Percentiles rank a stretch among this genome's conserved stretches.
Conservation (phyloP, 805 yeast genomes). For the Tetrapisispora nanseiensis region DNA sequence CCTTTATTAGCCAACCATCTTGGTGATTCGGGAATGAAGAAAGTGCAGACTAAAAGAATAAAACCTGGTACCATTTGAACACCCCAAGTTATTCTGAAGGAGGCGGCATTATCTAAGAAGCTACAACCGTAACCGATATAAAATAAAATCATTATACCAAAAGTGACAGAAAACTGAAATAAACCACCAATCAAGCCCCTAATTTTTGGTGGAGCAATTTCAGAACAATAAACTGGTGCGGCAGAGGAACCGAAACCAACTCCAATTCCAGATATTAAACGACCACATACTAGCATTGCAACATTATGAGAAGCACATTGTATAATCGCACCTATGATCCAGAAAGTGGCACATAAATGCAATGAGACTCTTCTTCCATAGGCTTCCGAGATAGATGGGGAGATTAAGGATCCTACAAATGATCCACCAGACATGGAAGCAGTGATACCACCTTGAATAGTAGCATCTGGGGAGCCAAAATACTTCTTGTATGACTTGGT, state of each 20-base stretch:
- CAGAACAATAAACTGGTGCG: conserved; percentile 75
- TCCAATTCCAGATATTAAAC: conserved; percentile 54
- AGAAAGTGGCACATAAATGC: conserved; percentile 41
- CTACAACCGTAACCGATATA: conserved; percentile 56
- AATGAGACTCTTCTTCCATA: conserved; percentile 50
- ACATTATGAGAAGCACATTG: conserved; percentile 38
- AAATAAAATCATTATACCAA: conserved; percentile 45
- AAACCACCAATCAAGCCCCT: conserved; percentile 61
- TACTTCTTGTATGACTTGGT: conserved; percentile 35
- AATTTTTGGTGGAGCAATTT: conserved; percentile 52
- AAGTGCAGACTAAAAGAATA: conserved; percentile 32
- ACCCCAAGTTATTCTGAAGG: conserved; percentile 76
- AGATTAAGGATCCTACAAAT: conserved; percentile 45
- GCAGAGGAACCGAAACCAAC: conserved; percentile 69
- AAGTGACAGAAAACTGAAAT: conserved; percentile 62
- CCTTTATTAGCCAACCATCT: conserved; percentile 40
- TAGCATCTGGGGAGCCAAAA: conserved; percentile 42
- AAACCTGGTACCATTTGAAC: conserved; percentile 54
- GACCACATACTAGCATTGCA: conserved; percentile 54
- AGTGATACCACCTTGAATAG: conserved; percentile 59
- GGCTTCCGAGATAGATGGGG: conserved; percentile 32
- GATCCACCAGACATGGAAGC: conserved; percentile 72
- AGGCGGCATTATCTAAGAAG: conserved; percentile 39
- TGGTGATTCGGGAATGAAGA: conserved; percentile 41
- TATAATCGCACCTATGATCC: conserved; percentile 50